Percentiles rank a stretch among this genome's conserved stretches.
Conservation (phyloP, 2,329 filamentous ascomycete genomes). For the Aspergillus pseudoviridinutans region DNA sequence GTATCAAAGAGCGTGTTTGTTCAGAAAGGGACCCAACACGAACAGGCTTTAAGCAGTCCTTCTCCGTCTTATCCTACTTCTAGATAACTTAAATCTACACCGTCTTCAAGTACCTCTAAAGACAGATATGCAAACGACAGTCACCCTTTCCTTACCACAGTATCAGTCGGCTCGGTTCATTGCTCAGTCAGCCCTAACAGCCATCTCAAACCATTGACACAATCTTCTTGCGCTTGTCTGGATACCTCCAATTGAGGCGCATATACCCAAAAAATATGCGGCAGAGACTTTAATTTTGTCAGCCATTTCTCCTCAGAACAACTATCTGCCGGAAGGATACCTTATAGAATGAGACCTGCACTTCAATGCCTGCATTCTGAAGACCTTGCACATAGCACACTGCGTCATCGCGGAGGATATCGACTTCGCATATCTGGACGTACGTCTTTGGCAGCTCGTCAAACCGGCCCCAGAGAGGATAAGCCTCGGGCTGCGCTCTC, state of each 20-base stretch:
- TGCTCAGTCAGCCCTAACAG: neutral
- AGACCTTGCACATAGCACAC: neutral
- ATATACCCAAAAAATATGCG: neutral
- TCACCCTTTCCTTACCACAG: neutral
- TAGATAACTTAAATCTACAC: too few relatives aligned
- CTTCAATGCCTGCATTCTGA: neutral
- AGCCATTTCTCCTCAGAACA: neutral
- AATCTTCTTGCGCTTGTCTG: neutral
- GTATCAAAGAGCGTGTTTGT: too few relatives aligned
- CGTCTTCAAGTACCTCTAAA: too few relatives aligned
- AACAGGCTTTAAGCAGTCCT: too few relatives aligned
- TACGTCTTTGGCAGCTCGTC: neutral
- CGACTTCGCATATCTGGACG: conserved; percentile 1
- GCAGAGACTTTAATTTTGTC: neutral
- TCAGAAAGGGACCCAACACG: too few relatives aligned
- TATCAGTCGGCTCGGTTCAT: neutral
- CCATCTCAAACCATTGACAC: neutral
- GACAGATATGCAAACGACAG: too few relatives aligned
- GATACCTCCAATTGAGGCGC: neutral
- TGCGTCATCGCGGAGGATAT: conserved; percentile 1
- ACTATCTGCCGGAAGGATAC: neutral
- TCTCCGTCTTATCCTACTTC: too few relatives aligned
- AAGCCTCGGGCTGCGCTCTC: neutral
- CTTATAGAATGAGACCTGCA: neutral
- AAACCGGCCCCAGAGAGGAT: neutral